A percentile compares a stretch with the other conserved stretches of the same genome.
phyloP scores from a whole-genome alignment of 2,329 filamentous ascomycete species.

The Colletotrichum destructivum region DNA sequence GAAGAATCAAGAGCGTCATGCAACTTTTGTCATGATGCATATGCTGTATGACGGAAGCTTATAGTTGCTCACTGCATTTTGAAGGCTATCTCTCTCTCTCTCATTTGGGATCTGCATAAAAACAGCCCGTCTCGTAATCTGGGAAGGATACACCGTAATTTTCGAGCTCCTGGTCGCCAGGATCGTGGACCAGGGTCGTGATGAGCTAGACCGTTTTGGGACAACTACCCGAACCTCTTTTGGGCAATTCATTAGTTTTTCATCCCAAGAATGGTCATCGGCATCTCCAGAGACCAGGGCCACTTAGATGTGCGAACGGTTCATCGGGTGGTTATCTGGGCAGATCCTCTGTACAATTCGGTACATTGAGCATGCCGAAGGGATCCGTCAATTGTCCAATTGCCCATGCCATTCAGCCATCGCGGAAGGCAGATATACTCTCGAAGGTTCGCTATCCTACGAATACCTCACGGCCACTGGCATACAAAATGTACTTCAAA shows the following conservation, averaged over 20 bases:
- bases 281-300: constrained; percentile 25
- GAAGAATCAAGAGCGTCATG: neutral
- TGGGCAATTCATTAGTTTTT: constrained; percentile 3
- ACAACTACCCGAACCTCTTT: constrained; percentile 25
- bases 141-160: constrained; percentile 33
- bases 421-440: neutral
- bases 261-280: constrained; percentile 26
- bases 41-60: neutral
- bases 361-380: constrained; percentile 6
- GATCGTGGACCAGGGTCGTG: constrained; percentile 20
- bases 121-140: constrained; percentile 18
- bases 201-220: constrained; percentile 25
- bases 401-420: neutral
- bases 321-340: neutral
- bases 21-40: neutral
- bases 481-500: too few relatives aligned
- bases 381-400: neutral
- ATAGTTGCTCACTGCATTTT: neutral
- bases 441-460: too few relatives aligned
- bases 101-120: constrained; percentile 24
- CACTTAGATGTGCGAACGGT: neutral
- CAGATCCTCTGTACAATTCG: constrained; percentile 1
- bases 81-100: neutral
- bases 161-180: constrained; percentile 29
- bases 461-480: too few relatives aligned